Evolutionary conservation across 148 eudicot species (phyloP), one percentile per base, ranked within the genome.

Genomic region (Fagopyrum tataricum): DNA sequence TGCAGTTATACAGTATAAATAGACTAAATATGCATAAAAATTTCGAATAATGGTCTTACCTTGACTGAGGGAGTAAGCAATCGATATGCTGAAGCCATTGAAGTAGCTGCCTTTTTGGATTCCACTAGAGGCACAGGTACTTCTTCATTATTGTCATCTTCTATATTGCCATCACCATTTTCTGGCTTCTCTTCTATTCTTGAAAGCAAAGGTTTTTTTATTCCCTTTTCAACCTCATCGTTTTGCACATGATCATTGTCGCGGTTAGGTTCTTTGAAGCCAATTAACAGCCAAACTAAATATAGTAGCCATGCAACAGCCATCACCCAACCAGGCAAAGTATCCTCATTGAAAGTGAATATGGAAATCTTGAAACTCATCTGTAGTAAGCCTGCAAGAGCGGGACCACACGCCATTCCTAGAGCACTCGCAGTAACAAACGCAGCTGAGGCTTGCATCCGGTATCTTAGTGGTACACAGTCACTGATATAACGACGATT

Each of bases 371-470:
- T 90, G 62, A 90, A 88, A 49, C 88, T 75, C 17, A 77, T 82
- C 73, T 90, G 96, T 61, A 90, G 96, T 67, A 88, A 74, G 42
- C 96, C 92, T 76, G 88, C 96, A 77, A 90, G 81, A 51, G 96
- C 96, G 61, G 96, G 96, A 10, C 96, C 96, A 85, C 96, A 90
- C 69, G 96, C 96, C 96, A 90, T 90, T 74, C 96, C 96, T 61
- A 88, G 89, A 76, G 92, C 96, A 84, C 96, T 90, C 39, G 96
- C 96, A 80, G 92, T 90, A 43, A 90, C 96, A 76, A 90, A 90
- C 61, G 82, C 96, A 51, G 96, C 96, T 62, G 96, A 90, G 71
- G 96, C 96, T 80, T 90, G 96, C 92, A 90, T 81, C 24, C 92
- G 87, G 58, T 83, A 79, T 56, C 82, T 90, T 21, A 86, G 79